These are phyloP conservation scores for Plasmodium gonderi DNA, from an alignment of 169 alveolate genomes.

Conservation along the genomic window DNA sequence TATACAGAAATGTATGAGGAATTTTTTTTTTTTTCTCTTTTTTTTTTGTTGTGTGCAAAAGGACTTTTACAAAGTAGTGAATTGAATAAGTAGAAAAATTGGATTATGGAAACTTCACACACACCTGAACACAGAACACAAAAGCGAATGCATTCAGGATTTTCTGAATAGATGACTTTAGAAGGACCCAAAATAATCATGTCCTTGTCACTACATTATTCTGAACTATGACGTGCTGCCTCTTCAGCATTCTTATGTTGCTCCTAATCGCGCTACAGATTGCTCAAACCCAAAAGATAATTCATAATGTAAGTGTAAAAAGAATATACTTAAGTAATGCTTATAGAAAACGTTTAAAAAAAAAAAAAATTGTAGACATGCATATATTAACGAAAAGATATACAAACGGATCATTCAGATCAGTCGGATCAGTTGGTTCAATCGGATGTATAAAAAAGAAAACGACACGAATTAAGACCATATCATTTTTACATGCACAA, in stretches of 20 bases:
- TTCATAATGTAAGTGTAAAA: background rate
- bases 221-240: background rate
- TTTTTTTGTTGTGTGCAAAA: background rate
- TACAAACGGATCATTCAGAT: too few relatives aligned
- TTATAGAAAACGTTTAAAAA: background rate
- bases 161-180: background rate
- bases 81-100: background rate
- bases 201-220: background rate
- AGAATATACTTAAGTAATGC: background rate
- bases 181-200: background rate
- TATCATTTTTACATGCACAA: background rate
- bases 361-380: background rate
- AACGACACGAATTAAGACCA: background rate
- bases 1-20: background rate
- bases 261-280: background rate
- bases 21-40: background rate
- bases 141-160: background rate
- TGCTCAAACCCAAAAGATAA: background rate
- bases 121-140: background rate
- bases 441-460: background rate
- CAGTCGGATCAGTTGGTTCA: too few relatives aligned
- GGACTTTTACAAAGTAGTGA: background rate
- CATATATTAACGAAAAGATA: background rate
- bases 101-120: background rate
- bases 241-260: background rate